Evolutionary conservation across 2,329 filamentous ascomycete species (phyloP).

Genomic region (Huntiella moniliformis): DNA sequence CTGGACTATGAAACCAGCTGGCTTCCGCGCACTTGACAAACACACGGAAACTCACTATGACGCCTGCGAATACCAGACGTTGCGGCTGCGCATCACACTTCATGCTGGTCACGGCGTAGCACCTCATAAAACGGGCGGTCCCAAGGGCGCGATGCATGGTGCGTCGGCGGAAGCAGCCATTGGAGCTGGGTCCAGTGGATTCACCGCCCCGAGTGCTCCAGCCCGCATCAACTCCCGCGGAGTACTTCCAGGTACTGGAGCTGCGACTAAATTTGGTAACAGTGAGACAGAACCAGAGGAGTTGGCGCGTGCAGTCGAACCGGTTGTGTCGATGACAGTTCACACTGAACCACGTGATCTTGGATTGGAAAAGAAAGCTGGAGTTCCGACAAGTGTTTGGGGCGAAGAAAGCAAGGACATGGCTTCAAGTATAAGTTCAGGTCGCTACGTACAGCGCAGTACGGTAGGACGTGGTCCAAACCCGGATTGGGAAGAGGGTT

Average conservation of each 20-base stretch:
- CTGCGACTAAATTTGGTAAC: not conserved
- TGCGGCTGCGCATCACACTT: conserved; percentile 54
- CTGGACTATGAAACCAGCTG: conserved; percentile 68
- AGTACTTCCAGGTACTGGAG: conserved; percentile 12
- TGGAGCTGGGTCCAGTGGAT: conserved; percentile 11
- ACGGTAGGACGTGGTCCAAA: conserved; percentile 36
- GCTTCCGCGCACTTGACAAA: conserved; percentile 40
- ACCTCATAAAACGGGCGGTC: conserved; percentile 16
- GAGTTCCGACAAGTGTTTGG: conserved; percentile 10
- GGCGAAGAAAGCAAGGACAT: conserved; percentile 15
- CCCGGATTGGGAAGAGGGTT: conserved; percentile 41
- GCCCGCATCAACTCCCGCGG: conserved; percentile 13
- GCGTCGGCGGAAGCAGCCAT: not conserved
- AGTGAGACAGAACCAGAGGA: not conserved
- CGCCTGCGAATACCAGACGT: conserved; percentile 28
- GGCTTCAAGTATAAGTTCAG: conserved; percentile 19
- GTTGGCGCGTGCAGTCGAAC: conserved; percentile 20
- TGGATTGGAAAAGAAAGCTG: conserved; percentile 15
- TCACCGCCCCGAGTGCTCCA: not conserved
- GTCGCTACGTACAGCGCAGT: conserved; percentile 41
- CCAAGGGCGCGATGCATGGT: not conserved
- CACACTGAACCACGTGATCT: conserved; percentile 49
- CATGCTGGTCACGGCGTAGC: conserved; percentile 56
- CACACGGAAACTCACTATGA: conserved; percentile 24
- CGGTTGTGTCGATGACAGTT: conserved; percentile 61